phyloP scores from a whole-genome alignment of 352 stramenopile species.

The Globisporangium paddicum region DNA sequence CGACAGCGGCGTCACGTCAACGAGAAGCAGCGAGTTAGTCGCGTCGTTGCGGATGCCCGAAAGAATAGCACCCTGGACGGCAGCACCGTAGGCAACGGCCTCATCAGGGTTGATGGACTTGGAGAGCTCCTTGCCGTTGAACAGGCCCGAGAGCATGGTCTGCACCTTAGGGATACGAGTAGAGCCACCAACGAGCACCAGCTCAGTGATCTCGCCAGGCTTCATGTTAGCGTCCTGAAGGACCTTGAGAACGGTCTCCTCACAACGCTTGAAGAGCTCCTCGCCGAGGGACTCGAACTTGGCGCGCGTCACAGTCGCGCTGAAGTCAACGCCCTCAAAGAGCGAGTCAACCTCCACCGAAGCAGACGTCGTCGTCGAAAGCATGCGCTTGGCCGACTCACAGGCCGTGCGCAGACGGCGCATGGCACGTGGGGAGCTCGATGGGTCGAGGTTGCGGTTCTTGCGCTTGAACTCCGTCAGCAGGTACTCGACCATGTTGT shows the following conservation, averaged over 20 bases:
- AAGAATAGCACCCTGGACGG: slow-evolving; percentile 31
- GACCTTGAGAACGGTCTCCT: slow-evolving; percentile 65
- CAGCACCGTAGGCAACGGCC: slow-evolving; percentile 52
- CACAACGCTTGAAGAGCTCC: slow-evolving; percentile 52
- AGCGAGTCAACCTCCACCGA: slow-evolving; percentile 92
- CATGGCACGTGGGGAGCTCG: slow-evolving; percentile 78
- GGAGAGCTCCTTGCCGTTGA: slow-evolving; percentile 52
- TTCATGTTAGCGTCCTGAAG: slow-evolving; percentile 92
- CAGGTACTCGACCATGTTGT: slow-evolving; percentile 89
- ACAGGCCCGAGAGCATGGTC: slow-evolving; percentile 43
- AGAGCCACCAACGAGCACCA: slow-evolving; percentile 33
- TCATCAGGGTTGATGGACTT: slow-evolving; percentile 73
- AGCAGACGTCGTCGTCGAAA: slow-evolving; percentile 81
- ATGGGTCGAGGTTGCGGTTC: slow-evolving; percentile 70
- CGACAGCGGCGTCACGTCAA: slow-evolving; percentile 71
- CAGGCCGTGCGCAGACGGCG: slow-evolving; percentile 88
- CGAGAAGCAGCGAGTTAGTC: slow-evolving; percentile 41
- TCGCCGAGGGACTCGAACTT: slow-evolving; percentile 90
- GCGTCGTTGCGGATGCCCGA: slow-evolving; percentile 32
- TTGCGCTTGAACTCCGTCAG: slow-evolving; percentile 88
- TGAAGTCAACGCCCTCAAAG: slow-evolving; percentile 93
- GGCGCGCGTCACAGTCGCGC: slow-evolving; percentile 87
- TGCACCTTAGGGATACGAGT: slow-evolving; percentile 51
- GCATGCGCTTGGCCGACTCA: slow-evolving; percentile 89
- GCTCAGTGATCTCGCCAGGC: slow-evolving; percentile 85